A percentile compares a stretch with the other conserved stretches of the same genome.
phyloP scores from a whole-genome alignment of 2,329 filamentous ascomycete genomes.

The Fusarium nanum region DNA sequence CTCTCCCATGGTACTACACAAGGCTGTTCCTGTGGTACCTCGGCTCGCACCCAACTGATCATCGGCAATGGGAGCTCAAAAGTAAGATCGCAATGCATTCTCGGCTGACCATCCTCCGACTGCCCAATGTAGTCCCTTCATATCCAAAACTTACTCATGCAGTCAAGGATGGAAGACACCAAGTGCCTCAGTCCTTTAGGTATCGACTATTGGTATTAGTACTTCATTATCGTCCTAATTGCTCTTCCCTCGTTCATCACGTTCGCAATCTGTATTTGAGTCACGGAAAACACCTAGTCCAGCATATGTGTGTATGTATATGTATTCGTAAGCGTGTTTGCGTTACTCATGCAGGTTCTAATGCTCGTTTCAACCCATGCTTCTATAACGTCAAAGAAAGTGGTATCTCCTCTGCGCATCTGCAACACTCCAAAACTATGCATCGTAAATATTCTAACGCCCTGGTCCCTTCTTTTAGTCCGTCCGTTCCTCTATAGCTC shows the following conservation, averaged over 20 bases:
- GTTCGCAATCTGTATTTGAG: not conserved
- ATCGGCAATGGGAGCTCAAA: not conserved
- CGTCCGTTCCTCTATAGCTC: constrained; percentile 2
- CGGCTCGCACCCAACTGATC: not conserved
- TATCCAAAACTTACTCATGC: not conserved
- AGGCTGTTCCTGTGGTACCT: not conserved
- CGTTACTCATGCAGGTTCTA: constrained; percentile 7
- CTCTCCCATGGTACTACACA: not conserved
- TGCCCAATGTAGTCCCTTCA: not conserved
- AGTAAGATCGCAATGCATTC: not conserved
- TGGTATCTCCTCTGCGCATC: constrained; percentile 28
- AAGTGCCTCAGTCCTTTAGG: not conserved
- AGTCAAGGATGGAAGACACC: not conserved
- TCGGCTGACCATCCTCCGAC: not conserved
- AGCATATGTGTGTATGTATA: not conserved
- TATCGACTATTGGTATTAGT: not conserved
- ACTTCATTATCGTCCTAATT: not conserved
- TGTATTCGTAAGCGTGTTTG: not conserved
- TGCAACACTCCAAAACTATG: not conserved
- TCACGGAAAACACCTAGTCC: not conserved
- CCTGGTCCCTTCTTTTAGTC: not conserved
- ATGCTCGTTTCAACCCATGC: constrained; percentile 3
- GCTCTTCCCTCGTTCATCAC: not conserved
- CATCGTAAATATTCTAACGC: not conserved
- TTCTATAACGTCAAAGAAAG: not conserved